These are phyloP conservation scores for Phytophthora pinifolia DNA, from an alignment of 352 stramenopile genomes.

Conservation along the genomic window DNA sequence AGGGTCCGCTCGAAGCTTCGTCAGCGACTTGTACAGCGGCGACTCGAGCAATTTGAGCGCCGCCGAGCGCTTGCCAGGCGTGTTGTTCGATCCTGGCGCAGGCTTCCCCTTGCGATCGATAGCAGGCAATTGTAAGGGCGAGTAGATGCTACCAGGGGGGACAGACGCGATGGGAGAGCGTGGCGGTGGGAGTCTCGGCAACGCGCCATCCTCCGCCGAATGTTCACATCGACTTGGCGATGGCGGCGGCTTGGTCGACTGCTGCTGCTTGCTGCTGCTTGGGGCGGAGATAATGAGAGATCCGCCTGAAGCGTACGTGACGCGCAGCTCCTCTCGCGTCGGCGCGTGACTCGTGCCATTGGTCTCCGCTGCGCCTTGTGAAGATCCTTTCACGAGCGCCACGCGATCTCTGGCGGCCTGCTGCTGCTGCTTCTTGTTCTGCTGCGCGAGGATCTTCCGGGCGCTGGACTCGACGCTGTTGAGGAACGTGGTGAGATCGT, in stretches of 20 bases:
- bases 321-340: slow-evolving; percentile 60
- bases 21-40: slow-evolving; percentile 73
- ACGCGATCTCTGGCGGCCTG: slow-evolving; percentile 46
- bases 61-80: slow-evolving; percentile 17
- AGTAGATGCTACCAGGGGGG: slow-evolving; percentile 25
- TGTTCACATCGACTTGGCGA: slow-evolving; percentile 37
- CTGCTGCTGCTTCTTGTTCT: slow-evolving; percentile 79
- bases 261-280: slow-evolving; percentile 17
- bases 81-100: slow-evolving; percentile 20
- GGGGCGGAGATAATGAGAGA: slow-evolving; percentile 53
- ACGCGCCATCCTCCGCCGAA: slow-evolving; percentile 9
- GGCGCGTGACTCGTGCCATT: slow-evolving; percentile 21
- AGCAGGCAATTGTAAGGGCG: slow-evolving; percentile 28
- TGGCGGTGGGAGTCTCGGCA: slow-evolving; percentile 25
- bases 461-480: slow-evolving; percentile 75
- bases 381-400: slow-evolving; percentile 35
- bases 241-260: neutral
- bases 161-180: slow-evolving; percentile 26
- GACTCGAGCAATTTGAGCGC: slow-evolving; percentile 66
- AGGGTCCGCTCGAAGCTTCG: slow-evolving; percentile 43
- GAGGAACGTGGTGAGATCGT: slow-evolving; percentile 81
- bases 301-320: slow-evolving; percentile 49
- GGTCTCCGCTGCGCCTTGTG: slow-evolving; percentile 10
- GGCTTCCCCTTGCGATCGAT: slow-evolving; percentile 35
- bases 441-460: slow-evolving; percentile 79